Evolutionary conservation across 78 protist genomes (phyloP), one percentile per base, ranked within the genome.

Genomic region (Monosiga brevicollis): DNA sequence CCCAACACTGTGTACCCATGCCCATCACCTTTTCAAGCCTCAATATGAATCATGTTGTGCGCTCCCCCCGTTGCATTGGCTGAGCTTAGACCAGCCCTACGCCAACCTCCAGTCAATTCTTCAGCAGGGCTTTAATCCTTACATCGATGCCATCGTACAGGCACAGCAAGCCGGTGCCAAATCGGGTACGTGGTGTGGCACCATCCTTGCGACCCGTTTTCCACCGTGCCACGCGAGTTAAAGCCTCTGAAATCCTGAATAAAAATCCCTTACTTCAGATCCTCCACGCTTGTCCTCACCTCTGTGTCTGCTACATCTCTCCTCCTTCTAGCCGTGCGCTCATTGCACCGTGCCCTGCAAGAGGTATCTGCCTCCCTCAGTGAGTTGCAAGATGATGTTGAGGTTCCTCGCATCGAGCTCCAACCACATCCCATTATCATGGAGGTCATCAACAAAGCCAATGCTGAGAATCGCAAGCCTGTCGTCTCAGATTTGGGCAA

Each of bases 301-400:
- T 15, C 6, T 49, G 15, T 49, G 15, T 15, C 29, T 15, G 15
- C 62, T 20, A 20, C 6, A 6, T 20, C 62, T 20, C 62, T 20
- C 62, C 62, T 15, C 6, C 15, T 15, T 49, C 29, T 15, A 49
- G 62, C 29, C 62, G 62, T 49, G 62, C 62, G 62, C 62, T 6
- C 29, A 49, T 15, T 49, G 62, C 6, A 49, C 29, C 6, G 15
- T 6, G 6, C 62, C 15, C 29, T 49, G 62, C 6, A 49, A 1
- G 93, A 89, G 39, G 81, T 92, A 0, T 90, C 87, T 80, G 82
- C 88, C 20, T 86, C 91, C 25, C 87, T 92, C 37, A 77, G 82
- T 36, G 83, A 89, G 41, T 85, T 89, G 74, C 86, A 92, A 54
- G 92, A 92, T 70, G 84, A 92, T 49, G 83, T 88, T 24, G 90